Base-by-base conservation (phyloP, 768 basidiomycete species). In the Lactarius quietus region DNA sequence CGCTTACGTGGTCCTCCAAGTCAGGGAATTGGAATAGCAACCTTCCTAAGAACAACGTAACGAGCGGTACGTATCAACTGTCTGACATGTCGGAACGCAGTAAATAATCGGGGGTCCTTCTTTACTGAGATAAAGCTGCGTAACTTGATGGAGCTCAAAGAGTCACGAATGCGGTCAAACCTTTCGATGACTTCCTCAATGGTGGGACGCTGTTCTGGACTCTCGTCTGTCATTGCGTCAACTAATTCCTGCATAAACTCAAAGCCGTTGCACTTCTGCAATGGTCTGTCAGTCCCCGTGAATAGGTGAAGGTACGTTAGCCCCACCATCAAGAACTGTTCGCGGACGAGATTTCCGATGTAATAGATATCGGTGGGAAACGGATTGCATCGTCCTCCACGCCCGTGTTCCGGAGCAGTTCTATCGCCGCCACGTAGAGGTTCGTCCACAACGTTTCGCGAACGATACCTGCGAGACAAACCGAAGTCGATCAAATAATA, bases 201-300 rank as follows among this genome's bases (percentile, higher is more conserved):
- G n/a, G 39, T 74, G 0, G 78, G 79, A 15, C 79, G 74, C 57
- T 73, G 72, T 18, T 67, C 58, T 0, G 78, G 76, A 54, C 78
- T 73, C 0, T 71, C 66, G 62, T 78, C 70, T 2, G 74, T 70
- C 79, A 80, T 80, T 20, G 75, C 73, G 0, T 65, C 65, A 20
- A 72, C 68, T 18, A 72, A 45, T 39, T 31, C 58, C 8, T 36
- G 20, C 63, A 67, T 67, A 28, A 67, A 67, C 28, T 52, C 43
- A 35, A 67, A 65, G 12, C 73, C 72, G 0, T 41, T 35, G 53
- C 51, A 59, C 52, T 67, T 65, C 66, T 74, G 63, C 15, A 41
- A 33, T 26, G 17, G 20, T 26, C 18, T 20, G 12, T 66, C 31
- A 62, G 33, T 35, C 38, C n/a, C 10, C 35, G 12, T 17, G n/a